Evolutionary conservation across 2,329 filamentous ascomycete species (phyloP).

Genomic region (Nothophoma quercina): DNA sequence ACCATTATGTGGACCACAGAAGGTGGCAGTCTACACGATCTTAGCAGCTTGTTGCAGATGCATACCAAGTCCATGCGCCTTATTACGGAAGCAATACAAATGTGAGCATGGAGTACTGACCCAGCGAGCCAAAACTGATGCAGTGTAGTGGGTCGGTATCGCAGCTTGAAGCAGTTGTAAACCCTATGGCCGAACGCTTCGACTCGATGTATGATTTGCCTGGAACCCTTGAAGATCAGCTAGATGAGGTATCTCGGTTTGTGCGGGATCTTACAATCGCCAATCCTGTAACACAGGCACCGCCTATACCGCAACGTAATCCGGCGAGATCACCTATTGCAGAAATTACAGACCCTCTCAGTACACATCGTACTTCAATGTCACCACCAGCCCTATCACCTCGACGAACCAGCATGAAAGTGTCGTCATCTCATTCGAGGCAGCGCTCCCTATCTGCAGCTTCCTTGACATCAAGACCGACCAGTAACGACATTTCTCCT

Average conservation of each 20-base stretch:
- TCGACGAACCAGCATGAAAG: not conserved
- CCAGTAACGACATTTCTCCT: not conserved
- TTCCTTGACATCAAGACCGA: not conserved
- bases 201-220: slow-evolving; percentile 37
- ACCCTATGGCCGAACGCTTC: slow-evolving; percentile 44
- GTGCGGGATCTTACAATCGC: slow-evolving; percentile 34
- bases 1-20: slow-evolving; percentile 57
- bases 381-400: not conserved
- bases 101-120: slow-evolving; percentile 28
- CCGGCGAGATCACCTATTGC: slow-evolving; percentile 28
- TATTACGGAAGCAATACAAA: slow-evolving; percentile 53
- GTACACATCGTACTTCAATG: not conserved
- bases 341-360: slow-evolving; percentile 11
- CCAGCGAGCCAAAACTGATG: too few relatives aligned
- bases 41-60: slow-evolving; percentile 53
- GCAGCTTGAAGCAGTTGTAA: slow-evolving; percentile 38
- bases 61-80: slow-evolving; percentile 52
- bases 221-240: slow-evolving; percentile 34
- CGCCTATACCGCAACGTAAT: slow-evolving; percentile 23
- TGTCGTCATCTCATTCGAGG: not conserved
- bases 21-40: slow-evolving; percentile 50
- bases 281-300: slow-evolving; percentile 14
- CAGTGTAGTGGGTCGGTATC: slow-evolving; percentile 45
- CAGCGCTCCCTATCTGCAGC: not conserved
- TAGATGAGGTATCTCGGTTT: slow-evolving; percentile 43